These are phyloP conservation scores for Trypanosoma vivax DNA, from an alignment of 208 protist species.

Conservation along the genomic window DNA sequence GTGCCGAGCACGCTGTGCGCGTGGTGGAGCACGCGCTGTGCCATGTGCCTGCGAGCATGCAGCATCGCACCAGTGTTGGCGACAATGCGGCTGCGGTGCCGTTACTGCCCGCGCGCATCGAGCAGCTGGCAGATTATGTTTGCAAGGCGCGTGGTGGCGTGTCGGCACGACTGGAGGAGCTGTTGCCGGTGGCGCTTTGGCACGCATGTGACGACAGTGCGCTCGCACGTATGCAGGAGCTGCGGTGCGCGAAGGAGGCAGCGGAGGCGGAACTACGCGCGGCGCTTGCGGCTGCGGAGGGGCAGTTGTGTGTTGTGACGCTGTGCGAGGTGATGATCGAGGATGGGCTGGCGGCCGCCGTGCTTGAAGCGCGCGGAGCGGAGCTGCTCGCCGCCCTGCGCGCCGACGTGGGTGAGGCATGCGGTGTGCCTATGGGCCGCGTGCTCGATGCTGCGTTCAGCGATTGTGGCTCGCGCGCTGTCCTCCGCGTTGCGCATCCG, in stretches of 20 bases:
- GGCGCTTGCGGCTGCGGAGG: not conserved
- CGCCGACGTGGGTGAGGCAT: constrained; percentile 1
- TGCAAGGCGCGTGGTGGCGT: not conserved
- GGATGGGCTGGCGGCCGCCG: not conserved
- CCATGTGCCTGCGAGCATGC: too few species aligned
- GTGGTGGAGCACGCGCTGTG: too few species aligned
- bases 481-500: not conserved
- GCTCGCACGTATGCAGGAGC: not conserved
- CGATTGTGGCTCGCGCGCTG: not conserved
- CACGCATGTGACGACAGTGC: not conserved
- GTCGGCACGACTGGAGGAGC: not conserved
- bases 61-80: not conserved
- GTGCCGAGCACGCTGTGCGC: too few species aligned
- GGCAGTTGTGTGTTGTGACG: not conserved
- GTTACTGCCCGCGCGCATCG: constrained; percentile 1
- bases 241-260: not conserved
- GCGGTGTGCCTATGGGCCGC: not conserved
- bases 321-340: not conserved
- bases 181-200: not conserved
- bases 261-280: not conserved
- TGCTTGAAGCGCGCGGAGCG: not conserved
- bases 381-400: constrained; percentile 4
- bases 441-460: not conserved
- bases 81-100: not conserved
- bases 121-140: not conserved